phyloP scores from a whole-genome alignment of 2,329 filamentous ascomycete species.

The Paracamarosporium sp. region DNA sequence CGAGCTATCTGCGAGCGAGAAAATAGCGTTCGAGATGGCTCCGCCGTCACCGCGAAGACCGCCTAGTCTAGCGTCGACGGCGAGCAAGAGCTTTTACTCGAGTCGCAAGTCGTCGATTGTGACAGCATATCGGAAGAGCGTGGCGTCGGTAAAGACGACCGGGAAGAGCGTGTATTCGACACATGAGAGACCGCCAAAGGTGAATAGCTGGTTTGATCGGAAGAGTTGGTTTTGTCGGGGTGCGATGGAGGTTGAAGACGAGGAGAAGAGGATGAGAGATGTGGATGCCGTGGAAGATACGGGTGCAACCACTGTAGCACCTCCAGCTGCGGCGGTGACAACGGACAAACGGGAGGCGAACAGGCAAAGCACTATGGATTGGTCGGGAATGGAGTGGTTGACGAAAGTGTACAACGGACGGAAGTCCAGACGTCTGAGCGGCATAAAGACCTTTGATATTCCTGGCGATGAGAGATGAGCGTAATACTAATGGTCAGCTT shows the following conservation, averaged over 20 bases:
- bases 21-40: conserved; percentile 2
- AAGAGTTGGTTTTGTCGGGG: conserved; percentile 11
- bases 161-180: conserved; percentile 4
- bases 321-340: neutral
- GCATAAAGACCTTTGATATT: neutral
- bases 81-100: neutral
- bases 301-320: neutral
- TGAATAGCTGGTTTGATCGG: conserved; percentile 8
- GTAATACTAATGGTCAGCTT: neutral
- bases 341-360: neutral
- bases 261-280: conserved; percentile 1
- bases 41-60: neutral
- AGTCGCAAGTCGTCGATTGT: conserved; percentile 1
- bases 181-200: neutral
- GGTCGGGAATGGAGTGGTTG: conserved; percentile 17
- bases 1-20: neutral
- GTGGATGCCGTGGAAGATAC: neutral
- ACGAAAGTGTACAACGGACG: conserved; percentile 9
- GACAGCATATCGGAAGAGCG: conserved; percentile 3
- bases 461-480: neutral
- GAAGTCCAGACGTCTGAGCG: neutral
- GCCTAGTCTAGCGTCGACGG: neutral
- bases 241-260: conserved; percentile 8
- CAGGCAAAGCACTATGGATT: conserved; percentile 8
- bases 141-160: neutral